Base-by-base conservation (phyloP, 495 filamentous ascomycete species). In the Tetracladium setigerum region DNA sequence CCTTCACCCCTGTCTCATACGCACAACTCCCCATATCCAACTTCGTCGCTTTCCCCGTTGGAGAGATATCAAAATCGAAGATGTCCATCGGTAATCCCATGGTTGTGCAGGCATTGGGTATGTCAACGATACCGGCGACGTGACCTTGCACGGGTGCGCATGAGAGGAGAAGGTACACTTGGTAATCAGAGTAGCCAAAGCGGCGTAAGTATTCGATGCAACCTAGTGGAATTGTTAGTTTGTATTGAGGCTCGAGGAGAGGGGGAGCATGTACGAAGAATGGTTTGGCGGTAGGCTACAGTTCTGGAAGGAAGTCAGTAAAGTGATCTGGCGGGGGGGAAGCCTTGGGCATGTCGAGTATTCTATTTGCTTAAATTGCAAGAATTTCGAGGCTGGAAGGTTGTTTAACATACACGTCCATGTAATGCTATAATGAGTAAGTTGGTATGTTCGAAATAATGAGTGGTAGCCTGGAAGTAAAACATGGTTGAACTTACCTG, bases 101-200 rank as follows among this genome's bases (percentile, higher is more conserved):
- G 3, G 90, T 95, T 22, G 89, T 95, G 61, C 90, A 96, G 0
- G 89, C 87, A 62, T 79, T 78, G 10, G 78, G 72, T 38, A 95
- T 86, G 64, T 96, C 90, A 30, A 95, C 90, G 48, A 96, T 78
- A 0, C 91, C 90, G n/a, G 87, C 91, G 47, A 97, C 76, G 65
- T 95, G 89, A 2, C 90, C 90, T 68, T 96, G 87, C 12, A 96
- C 73, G 0, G 90, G 90, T 6, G 90, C 90, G 65, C 87, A 94
- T 22, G 84, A 89, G 30, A 97, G 70, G 35, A 95, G 68, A 44
- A 97, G 71, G 56, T 97, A 97, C 41, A 89, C 82, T 71, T 95
- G 91, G 59, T 97, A 95, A 48, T 74, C 72, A 4, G 52, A 64
- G 53, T 77, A 78, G 47, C 89, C 90, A 62, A 83, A 95, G 31